Percentiles rank a stretch among this genome's conserved stretches.
phyloP scores from a whole-genome alignment of 257 asterid species.

The Forsythia viridissima region DNA sequence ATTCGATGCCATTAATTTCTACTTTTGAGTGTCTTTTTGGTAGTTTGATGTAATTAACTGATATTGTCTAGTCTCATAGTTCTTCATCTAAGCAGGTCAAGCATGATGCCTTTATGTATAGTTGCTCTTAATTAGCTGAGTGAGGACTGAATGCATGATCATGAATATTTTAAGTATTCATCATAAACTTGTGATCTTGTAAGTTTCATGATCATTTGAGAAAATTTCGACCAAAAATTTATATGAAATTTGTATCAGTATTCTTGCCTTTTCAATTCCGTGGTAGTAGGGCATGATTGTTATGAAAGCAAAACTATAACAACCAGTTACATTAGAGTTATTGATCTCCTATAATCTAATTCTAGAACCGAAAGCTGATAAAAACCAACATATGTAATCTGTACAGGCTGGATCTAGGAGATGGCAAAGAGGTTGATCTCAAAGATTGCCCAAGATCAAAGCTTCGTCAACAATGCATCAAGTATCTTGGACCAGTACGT shows the following conservation, averaged over 20 bases:
- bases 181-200: not conserved
- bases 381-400: slow-evolving; percentile 10
- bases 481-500: slow-evolving; percentile 95
- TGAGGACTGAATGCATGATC: slow-evolving; percentile 2
- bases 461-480: slow-evolving; percentile 88
- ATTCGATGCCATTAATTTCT: slow-evolving; percentile 4
- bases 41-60: not conserved
- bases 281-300: slow-evolving; percentile 11
- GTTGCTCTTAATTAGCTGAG: slow-evolving; percentile 5
- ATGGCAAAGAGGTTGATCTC: slow-evolving; percentile 85
- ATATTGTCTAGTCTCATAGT: not conserved
- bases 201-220: not conserved
- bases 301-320: slow-evolving; percentile 17
- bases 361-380: slow-evolving; percentile 15
- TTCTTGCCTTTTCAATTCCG: not conserved
- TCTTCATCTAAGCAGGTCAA: slow-evolving; percentile 24
- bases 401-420: slow-evolving; percentile 96
- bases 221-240: slow-evolving; percentile 4
- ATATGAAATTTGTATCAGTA: not conserved
- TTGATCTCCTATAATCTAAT: not conserved
- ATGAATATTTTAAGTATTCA: slow-evolving; percentile 1
- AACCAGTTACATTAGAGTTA: not conserved
- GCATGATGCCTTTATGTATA: slow-evolving; percentile 9
- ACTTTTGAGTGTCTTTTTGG: not conserved
- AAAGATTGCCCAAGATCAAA: slow-evolving; percentile 75